Evolutionary conservation across 176 grass and related monocot species (phyloP).

Genomic region (Raddia distichophylla): DNA sequence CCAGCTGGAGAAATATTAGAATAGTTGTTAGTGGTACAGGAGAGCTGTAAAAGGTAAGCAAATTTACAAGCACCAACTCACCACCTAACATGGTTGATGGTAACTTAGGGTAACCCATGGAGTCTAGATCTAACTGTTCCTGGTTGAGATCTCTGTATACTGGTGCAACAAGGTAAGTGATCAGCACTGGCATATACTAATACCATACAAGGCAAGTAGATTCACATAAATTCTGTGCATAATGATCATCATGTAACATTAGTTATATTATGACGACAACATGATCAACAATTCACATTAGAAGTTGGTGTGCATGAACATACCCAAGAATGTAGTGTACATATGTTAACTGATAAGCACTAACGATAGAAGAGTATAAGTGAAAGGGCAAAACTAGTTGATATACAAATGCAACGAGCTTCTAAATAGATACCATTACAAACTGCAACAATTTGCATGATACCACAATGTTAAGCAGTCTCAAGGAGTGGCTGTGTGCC

Average conservation of each 20-base stretch:
- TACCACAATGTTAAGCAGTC: conserved; percentile 10
- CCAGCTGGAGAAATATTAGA: not conserved
- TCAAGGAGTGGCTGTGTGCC: conserved; percentile 5
- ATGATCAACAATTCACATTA: conserved; percentile 10
- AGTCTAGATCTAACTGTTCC: not conserved
- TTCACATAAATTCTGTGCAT: conserved; percentile 11
- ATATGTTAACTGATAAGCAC: not conserved
- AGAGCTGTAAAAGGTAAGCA: not conserved
- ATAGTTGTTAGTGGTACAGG: not conserved
- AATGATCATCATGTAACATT: not conserved
- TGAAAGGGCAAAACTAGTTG: not conserved
- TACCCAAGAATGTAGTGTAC: not conserved
- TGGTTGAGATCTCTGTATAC: not conserved
- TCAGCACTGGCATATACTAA: not conserved
- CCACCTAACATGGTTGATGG: not conserved
- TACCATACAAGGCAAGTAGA: not conserved
- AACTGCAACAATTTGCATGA: not conserved
- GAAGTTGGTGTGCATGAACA: not conserved
- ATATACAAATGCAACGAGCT: conserved; percentile 3
- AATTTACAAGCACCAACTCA: not conserved
- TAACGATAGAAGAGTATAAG: not conserved
- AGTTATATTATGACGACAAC: not conserved
- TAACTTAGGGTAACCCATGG: conserved; percentile 26
- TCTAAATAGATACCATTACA: not conserved
- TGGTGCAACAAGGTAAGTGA: not conserved